Conservation (phyloP, 2,329 filamentous ascomycete genomes). For the Penicillium polonicum region DNA sequence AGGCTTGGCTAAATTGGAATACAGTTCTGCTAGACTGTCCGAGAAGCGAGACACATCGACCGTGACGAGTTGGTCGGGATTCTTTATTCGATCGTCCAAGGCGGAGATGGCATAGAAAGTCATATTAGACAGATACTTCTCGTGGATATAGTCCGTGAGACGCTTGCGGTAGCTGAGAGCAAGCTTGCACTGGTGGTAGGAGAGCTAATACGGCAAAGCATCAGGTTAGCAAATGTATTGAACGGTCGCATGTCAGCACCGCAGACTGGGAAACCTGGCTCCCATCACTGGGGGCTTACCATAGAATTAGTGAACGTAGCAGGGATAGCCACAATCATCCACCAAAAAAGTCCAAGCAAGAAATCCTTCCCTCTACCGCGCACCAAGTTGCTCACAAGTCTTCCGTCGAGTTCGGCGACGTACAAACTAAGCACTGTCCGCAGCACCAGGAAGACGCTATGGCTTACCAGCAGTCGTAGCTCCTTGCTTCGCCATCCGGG, state of each 20-base stretch:
- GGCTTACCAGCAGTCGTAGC: slow-evolving; percentile 78
- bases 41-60: slow-evolving; percentile 97
- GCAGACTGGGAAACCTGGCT: no score
- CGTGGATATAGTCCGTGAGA: slow-evolving; percentile 91
- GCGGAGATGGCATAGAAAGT: slow-evolving; percentile 97
- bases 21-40: slow-evolving; percentile 89
- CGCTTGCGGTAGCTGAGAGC: slow-evolving; percentile 89
- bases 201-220: slow-evolving; percentile 59
- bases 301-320: slow-evolving; percentile 99
- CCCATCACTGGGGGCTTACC: slow-evolving; percentile 54
- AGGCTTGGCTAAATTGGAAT: slow-evolving; percentile 94
- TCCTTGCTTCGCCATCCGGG: slow-evolving; percentile 90
- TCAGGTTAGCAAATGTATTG: slow-evolving; percentile 9
- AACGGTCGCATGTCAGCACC: slow-evolving; percentile 7
- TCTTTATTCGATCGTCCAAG: slow-evolving; percentile 95
- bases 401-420: slow-evolving; percentile 92
- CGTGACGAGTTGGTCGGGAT: slow-evolving; percentile 94
- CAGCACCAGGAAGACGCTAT: slow-evolving; percentile 88
- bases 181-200: slow-evolving; percentile 94
- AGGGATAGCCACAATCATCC: slow-evolving; percentile 95
- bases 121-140: slow-evolving; percentile 94
- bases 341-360: slow-evolving; percentile 84
- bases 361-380: slow-evolving; percentile 91
- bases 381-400: slow-evolving; percentile 86
- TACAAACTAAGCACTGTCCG: slow-evolving; percentile 91